Evolutionary conservation across 1,284 basidiomycete genomes (phyloP), one percentile per base, ranked within the genome.

Genomic region (Sporisorium iseilematis-ciliati): DNA sequence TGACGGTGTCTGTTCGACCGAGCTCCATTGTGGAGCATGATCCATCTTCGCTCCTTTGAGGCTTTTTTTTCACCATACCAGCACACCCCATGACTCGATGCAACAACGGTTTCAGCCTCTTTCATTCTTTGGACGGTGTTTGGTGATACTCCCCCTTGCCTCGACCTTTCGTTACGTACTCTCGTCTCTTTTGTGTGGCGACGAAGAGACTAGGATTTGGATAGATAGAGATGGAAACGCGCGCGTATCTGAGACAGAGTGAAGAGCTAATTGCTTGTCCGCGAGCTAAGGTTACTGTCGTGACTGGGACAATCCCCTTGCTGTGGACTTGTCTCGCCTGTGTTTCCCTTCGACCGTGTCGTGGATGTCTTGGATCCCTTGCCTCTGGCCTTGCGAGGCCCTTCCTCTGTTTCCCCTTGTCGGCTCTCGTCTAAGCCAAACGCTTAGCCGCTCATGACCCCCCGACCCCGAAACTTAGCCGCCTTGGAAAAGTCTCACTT

Each of bases 291-390:
- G 4, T 29, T 29, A 29, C 29, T 29, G 8, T 29, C 29, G 29
- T 29, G 29, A 29, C 29, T 29, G 29, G 5, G 29, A 29, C 29
- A 4, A 4, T 49, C 50, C 10, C 49, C 50, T 51, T 59, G 48
- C 26, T 59, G 49, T 38, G 21, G 33, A 12, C 14, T 52, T 60
- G 57, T 60, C 57, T 60, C 57, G 57, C 49, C 20, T 60, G 57
- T 43, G 16, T 18, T 29, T n/a, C n/a, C n/a, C 11, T 33, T 25
- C 7, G 29, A 45, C 31, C 18, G 18, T 14, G 20, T 29, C 43
- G 35, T 46, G 43, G n/a, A 21, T 35, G 35, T 46, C 25, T 35
- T 33, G 20, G 14, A 38, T 38, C 48, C 8, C 48, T 33, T 49
- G 29, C 29, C 48, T 49, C 16, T 49, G 18, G 18, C 48, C 20